Evolutionary conservation across 2,329 filamentous ascomycete species (phyloP).

Genomic region (Catunica adiposa): DNA sequence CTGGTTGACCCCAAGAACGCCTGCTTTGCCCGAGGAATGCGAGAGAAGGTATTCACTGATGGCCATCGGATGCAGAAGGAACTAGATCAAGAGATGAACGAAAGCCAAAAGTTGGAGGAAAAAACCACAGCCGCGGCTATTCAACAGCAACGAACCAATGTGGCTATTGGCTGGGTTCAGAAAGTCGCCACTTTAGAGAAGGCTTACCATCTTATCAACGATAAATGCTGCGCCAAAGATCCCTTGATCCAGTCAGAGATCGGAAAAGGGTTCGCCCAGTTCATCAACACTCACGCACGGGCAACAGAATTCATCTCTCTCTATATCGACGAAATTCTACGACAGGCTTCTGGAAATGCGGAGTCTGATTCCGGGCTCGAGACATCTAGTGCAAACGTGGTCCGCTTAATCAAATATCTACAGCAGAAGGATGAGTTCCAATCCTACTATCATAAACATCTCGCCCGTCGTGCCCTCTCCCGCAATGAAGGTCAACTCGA

Average conservation of each 20-base stretch:
- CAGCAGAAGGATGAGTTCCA: constrained; percentile 91
- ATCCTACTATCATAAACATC: constrained; percentile 93
- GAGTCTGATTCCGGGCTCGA: constrained; percentile 61
- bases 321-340: constrained; percentile 93
- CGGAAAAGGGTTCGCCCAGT: constrained; percentile 74
- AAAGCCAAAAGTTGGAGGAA: constrained; percentile 20
- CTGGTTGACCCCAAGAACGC: constrained; percentile 67
- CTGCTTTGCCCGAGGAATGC: constrained; percentile 53
- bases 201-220: constrained; percentile 73
- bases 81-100: constrained; percentile 37
- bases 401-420: constrained; percentile 72
- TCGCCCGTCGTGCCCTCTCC: constrained; percentile 72
- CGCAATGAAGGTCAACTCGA: constrained; percentile 73
- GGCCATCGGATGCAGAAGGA: constrained; percentile 67
- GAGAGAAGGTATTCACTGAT: constrained; percentile 59
- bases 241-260: constrained; percentile 64
- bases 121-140: constrained; percentile 19
- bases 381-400: constrained; percentile 69
- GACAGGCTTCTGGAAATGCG: constrained; percentile 83
- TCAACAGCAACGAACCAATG: constrained; percentile 55
- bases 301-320: constrained; percentile 87
- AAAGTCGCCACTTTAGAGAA: constrained; percentile 74
- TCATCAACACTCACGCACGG: constrained; percentile 79
- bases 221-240: constrained; percentile 55
- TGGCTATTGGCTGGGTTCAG: constrained; percentile 89